Evolutionary conservation across 2,329 filamentous ascomycete species (phyloP).

Genomic region (Hortaea werneckii): DNA sequence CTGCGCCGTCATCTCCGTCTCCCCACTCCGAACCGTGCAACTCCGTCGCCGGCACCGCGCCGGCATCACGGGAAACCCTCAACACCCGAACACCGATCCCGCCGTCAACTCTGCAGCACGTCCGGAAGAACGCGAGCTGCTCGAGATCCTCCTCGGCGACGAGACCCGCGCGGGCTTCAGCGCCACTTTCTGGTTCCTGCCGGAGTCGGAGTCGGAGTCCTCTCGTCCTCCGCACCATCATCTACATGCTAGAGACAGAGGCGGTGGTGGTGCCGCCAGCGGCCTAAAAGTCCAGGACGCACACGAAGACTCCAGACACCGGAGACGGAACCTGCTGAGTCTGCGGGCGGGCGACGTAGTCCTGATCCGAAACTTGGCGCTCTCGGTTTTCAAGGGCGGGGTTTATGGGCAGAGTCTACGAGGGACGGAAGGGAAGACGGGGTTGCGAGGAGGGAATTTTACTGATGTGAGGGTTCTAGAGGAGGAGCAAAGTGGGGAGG

Average conservation of each 20-base stretch:
- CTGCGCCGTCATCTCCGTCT: conserved; percentile 65
- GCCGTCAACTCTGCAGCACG: background rate
- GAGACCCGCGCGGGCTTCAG: conserved; percentile 73
- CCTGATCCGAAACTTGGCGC: conserved; percentile 66
- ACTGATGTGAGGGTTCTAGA: background rate
- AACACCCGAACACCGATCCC: no score
- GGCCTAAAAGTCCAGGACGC: conserved; percentile 6
- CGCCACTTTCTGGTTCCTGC: conserved; percentile 71
- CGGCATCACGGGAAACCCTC: conserved; percentile 4
- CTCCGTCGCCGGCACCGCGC: conserved; percentile 40
- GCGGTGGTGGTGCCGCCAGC: conserved; percentile 3
- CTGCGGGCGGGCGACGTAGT: conserved; percentile 67
- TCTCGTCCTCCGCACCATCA: no score
- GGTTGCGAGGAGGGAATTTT: conserved; percentile 44
- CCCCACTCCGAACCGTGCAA: conserved; percentile 55
- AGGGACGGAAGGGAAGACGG: conserved; percentile 48
- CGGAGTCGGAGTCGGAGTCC: conserved; percentile 13
- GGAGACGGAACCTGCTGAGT: conserved; percentile 32
- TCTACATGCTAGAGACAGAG: no score
- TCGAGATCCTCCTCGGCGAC: conserved; percentile 75
- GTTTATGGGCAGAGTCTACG: conserved; percentile 80
- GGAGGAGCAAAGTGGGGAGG: background rate
- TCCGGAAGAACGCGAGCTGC: conserved; percentile 45
- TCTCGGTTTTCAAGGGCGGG: conserved; percentile 62
- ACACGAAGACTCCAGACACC: conserved; percentile 8